phyloP scores from a whole-genome alignment of 306 rosid genomes.

The Prosopis cineraria region DNA sequence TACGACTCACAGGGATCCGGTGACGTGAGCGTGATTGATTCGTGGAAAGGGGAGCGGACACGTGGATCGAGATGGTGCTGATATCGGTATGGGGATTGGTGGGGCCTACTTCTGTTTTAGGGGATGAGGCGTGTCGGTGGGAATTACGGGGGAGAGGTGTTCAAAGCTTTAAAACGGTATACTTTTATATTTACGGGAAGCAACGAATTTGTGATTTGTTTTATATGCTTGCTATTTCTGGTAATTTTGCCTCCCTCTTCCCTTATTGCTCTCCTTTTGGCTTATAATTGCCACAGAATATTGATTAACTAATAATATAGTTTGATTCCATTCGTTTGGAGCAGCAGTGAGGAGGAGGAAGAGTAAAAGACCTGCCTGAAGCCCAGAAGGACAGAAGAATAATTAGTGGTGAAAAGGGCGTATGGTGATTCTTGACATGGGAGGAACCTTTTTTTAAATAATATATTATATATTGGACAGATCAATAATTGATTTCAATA shows the following conservation, averaged over 20 bases:
- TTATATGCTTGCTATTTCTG: background rate
- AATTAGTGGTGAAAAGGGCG: background rate
- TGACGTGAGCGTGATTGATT: background rate
- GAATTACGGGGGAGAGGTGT: background rate
- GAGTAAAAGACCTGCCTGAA: background rate
- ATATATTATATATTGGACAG: background rate
- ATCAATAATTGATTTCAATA: background rate
- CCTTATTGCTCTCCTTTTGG: background rate
- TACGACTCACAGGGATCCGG: slow-evolving; percentile 40
- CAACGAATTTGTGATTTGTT: slow-evolving; percentile 7
- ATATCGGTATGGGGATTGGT: background rate
- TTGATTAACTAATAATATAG: background rate
- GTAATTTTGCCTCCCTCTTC: background rate
- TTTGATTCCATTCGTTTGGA: background rate
- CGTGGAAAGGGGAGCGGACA: background rate
- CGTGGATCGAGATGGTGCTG: background rate
- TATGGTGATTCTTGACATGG: background rate
- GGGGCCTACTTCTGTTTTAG: background rate
- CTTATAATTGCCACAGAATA: background rate
- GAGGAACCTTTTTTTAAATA: background rate
- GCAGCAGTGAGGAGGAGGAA: background rate
- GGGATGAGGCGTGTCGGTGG: background rate
- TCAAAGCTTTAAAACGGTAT: background rate
- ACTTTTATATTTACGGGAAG: background rate
- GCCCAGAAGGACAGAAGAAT: too few relatives aligned